Conservation (phyloP, 2,329 filamentous ascomycete species). For the Aspergillus carbonarius region DNA sequence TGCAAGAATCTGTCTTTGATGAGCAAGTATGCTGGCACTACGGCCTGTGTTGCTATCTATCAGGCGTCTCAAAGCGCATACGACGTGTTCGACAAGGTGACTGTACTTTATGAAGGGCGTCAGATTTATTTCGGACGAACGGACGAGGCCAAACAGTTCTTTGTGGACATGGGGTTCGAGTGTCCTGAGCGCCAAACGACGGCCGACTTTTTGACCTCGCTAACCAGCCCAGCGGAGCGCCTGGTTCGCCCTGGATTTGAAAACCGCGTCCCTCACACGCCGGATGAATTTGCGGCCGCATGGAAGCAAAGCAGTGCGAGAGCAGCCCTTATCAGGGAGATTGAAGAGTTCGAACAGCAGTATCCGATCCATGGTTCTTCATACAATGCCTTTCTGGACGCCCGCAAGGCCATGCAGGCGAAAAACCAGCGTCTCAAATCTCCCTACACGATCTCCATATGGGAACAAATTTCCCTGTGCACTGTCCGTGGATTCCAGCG, state of each 20-base stretch:
- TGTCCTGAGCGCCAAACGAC: constrained; percentile 66
- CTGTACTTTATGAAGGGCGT: constrained; percentile 68
- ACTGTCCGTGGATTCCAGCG: constrained; percentile 75
- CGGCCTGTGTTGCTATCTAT: constrained; percentile 53
- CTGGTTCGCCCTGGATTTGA: constrained; percentile 58
- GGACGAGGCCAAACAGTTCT: constrained; percentile 58
- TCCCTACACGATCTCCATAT: constrained; percentile 75
- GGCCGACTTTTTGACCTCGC: constrained; percentile 65
- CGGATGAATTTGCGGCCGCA: constrained; percentile 62
- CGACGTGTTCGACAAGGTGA: constrained; percentile 63
- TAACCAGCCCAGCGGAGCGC: constrained; percentile 63
- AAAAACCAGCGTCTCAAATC: constrained; percentile 60
- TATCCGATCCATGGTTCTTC: constrained; percentile 32
- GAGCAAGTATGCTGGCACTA: constrained; percentile 50
- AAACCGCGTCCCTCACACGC: constrained; percentile 60
- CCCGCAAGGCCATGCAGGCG: constrained; percentile 37
- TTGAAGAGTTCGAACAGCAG: constrained; percentile 36
- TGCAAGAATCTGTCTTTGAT: constrained; percentile 52
- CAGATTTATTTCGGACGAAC: constrained; percentile 71
- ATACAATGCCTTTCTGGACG: constrained; percentile 37
- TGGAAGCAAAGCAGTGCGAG: constrained; percentile 55
- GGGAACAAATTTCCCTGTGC: constrained; percentile 72
- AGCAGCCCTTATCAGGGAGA: constrained; percentile 34
- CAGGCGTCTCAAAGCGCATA: constrained; percentile 42
- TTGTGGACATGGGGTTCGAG: constrained; percentile 64